These are phyloP conservation scores for Actinomucor elegans DNA, from an alignment of 371 early-diverging fungal species.

Conservation along the genomic window DNA sequence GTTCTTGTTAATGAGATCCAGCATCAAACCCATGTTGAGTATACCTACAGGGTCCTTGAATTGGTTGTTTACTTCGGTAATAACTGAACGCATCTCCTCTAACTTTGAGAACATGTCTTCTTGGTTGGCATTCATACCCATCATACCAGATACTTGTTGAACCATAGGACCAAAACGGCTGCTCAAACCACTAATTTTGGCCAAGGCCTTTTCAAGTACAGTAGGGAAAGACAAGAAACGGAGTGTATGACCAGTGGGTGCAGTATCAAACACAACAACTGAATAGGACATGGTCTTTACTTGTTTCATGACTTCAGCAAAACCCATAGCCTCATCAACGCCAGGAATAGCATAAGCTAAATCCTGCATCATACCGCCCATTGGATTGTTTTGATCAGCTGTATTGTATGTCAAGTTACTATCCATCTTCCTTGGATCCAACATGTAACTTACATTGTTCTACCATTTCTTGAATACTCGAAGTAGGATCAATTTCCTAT, in stretches of 20 bases:
- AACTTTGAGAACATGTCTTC: constrained; percentile 95
- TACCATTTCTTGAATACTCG: constrained; percentile 96
- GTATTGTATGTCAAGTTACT: constrained; percentile 14
- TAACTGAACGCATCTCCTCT: constrained; percentile 90
- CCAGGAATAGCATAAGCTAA: constrained; percentile 97
- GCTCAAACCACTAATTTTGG: constrained; percentile 90
- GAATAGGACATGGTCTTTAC: constrained; percentile 98
- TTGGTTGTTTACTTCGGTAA: constrained; percentile 96
- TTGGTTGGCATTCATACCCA: constrained; percentile 87
- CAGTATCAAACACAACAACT: constrained; percentile 98
- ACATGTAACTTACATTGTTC: constrained; percentile 65
- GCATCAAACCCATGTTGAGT: too few species aligned
- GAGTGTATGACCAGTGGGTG: constrained; percentile 99
- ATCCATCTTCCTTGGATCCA: not conserved
- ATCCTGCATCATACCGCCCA: constrained; percentile 92
- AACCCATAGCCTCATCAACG: constrained; percentile 99
- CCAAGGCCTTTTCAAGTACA: constrained; percentile 94
- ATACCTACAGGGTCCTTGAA: constrained; percentile 89
- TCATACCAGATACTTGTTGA: constrained; percentile 93
- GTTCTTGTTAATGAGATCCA: too few species aligned
- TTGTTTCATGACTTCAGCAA: constrained; percentile 99
- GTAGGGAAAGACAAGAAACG: constrained; percentile 97
- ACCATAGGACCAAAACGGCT: constrained; percentile 95
- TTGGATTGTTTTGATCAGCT: constrained; percentile 77
- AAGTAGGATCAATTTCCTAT: constrained; percentile 97